Evolutionary conservation across 2,329 filamentous ascomycete genomes (phyloP), one percentile per base, ranked within the genome.

Genomic region (Mollisia scopiformis): DNA sequence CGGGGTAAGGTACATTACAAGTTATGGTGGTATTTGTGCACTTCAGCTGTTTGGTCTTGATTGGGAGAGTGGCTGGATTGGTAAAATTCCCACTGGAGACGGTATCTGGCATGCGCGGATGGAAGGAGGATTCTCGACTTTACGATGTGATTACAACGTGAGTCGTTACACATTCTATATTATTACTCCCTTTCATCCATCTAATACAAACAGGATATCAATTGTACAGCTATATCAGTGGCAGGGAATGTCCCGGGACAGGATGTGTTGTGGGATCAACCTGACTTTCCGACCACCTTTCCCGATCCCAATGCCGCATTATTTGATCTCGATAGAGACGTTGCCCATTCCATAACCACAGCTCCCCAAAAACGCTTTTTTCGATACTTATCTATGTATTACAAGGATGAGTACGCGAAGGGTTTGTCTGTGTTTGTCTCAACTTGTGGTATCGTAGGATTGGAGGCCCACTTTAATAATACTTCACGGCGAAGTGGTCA

Each of bases 21-120:
- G 47, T 55, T 10, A 59, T 43, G 23, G 19, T 37, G 53, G 61
- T 33, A 56, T 62, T 21, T 62, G 57, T 41, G 60, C 60, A 21
- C 59, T 62, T 30, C 30, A 62, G 56, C 23, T 57, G 2, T 16
- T 62, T 59, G 56, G 57, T 46, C 14, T 27, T 35, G 47, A 56
- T 52, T 62, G 56, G 56, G 56, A 62, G 46, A 57, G 30, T 21
- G 46, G 31, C 30, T 62, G 52, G 60, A 46, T 62, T 46, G 52
- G 60, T 16, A 35, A 62, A 21, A 50, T 61, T 39, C 59, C 59
- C 13, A 30, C 11, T 47, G 25, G 19, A 52, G 52, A 25, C 46
- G 28, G 35, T 35, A 23, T 16, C 19, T 62, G 56, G 56, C 47
- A 62, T 50, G 57, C 46, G 47, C 57, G 41, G 14, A 31, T 39